A percentile compares a stretch with the other conserved stretches of the same genome.
These are phyloP conservation scores for Harringtonia aguacate DNA, from an alignment of 2,329 filamentous ascomycete species.

Conservation along the genomic window DNA sequence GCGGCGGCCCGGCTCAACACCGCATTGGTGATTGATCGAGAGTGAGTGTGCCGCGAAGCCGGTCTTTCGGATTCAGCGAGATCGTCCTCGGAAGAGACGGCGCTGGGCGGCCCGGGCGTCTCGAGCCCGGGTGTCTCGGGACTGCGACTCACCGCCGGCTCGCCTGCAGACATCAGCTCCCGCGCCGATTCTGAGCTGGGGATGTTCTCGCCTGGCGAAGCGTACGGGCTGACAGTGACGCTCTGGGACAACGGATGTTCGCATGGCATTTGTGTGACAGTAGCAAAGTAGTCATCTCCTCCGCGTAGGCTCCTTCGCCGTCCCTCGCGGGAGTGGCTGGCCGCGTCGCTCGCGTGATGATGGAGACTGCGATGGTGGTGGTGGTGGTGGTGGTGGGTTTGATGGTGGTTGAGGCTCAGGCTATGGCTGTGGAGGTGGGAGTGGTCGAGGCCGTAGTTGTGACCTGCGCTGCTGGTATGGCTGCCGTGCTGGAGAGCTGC, in stretches of 20 bases:
- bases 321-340: conserved; percentile 29
- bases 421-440: conserved; percentile 6
- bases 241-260: conserved; percentile 71
- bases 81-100: conserved; percentile 17
- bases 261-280: conserved; percentile 30
- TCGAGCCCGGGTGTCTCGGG: conserved; percentile 9
- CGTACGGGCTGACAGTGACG: conserved; percentile 57
- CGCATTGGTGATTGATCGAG: conserved; percentile 32
- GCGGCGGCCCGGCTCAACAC: conserved; percentile 30
- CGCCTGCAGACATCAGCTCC: conserved; percentile 11
- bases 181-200: conserved; percentile 11
- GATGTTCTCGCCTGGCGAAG: conserved; percentile 20
- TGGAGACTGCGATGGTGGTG: conserved; percentile 13
- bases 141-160: conserved; percentile 1
- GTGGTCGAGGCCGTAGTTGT: conserved; percentile 3
- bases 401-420: conserved; percentile 3
- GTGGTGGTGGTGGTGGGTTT: conserved; percentile 25
- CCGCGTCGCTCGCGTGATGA: not conserved
- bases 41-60: conserved; percentile 29
- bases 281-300: conserved; percentile 44
- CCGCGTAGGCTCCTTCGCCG: conserved; percentile 42
- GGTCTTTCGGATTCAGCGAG: conserved; percentile 6
- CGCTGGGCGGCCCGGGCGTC: conserved; percentile 13
- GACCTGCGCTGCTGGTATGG: not conserved
- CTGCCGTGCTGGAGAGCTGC: conserved; percentile 14